phyloP scores from a whole-genome alignment of 225 moss, liverwort and hornwort genomes.

The Physcomitrellopsis africana region DNA sequence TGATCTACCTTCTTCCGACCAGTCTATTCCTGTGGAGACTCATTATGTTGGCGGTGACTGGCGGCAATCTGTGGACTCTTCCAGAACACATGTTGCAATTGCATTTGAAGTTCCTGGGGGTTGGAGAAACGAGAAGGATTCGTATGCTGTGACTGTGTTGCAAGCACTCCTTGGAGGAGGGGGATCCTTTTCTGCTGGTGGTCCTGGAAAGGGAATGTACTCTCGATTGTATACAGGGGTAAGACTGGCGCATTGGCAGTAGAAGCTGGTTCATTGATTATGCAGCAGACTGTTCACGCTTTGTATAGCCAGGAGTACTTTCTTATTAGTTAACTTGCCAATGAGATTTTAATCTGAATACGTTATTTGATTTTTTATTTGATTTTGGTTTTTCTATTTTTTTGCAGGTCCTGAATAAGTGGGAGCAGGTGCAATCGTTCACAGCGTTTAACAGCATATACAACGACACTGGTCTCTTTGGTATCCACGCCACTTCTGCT shows the following conservation, averaged over 20 bases:
- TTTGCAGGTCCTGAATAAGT: constrained; percentile 37
- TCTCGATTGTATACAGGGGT: constrained; percentile 34
- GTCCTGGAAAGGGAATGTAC: constrained; percentile 61
- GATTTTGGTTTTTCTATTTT: background rate
- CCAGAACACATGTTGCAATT: constrained; percentile 69
- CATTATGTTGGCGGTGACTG: constrained; percentile 78
- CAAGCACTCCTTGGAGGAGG: constrained; percentile 69
- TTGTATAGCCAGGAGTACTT: no score
- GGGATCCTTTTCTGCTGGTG: constrained; percentile 73
- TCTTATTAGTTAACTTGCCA: background rate
- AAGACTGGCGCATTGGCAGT: background rate
- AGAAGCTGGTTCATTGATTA: background rate
- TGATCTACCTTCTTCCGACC: constrained; percentile 22
- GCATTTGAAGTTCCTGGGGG: constrained; percentile 28
- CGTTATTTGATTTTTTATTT: background rate
- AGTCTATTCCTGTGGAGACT: constrained; percentile 43
- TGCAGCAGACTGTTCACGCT: background rate
- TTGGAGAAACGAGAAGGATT: constrained; percentile 74
- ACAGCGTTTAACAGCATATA: constrained; percentile 11
- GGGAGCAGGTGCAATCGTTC: constrained; percentile 39
- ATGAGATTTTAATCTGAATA: background rate
- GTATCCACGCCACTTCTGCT: constrained; percentile 34
- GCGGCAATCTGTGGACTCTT: constrained; percentile 77
- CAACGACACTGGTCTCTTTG: constrained; percentile 36
- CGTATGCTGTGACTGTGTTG: constrained; percentile 63